Conservation (phyloP, 305 asterid genomes). For the Fraxinus sp. region DNA sequence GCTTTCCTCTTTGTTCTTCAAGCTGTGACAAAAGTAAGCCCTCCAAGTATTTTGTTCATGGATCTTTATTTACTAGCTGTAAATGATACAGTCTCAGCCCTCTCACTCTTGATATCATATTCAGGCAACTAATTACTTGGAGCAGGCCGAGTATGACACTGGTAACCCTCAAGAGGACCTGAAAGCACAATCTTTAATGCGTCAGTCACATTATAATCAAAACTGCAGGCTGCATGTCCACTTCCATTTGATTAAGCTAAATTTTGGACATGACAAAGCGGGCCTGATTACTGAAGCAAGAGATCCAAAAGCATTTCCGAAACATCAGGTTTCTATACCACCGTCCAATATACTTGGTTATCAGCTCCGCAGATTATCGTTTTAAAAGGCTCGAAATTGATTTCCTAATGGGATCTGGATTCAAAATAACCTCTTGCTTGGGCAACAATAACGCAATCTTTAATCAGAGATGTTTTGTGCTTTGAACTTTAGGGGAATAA, state of each 20-base stretch:
- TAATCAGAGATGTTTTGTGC: not conserved
- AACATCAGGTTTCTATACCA: conserved; percentile 61
- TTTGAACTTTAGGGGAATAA: conserved; percentile 1
- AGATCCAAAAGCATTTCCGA: conserved; percentile 80
- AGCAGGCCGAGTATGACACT: conserved; percentile 80
- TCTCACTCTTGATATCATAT: conserved; percentile 18
- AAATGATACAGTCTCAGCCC: not conserved
- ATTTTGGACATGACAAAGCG: conserved; percentile 90
- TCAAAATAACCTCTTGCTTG: not conserved
- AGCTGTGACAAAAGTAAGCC: conserved; percentile 47
- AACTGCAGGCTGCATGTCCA: conserved; percentile 82
- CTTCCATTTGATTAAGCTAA: conserved; percentile 93
- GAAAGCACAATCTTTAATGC: conserved; percentile 73
- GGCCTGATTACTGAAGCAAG: conserved; percentile 75
- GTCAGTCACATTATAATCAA: conserved; percentile 67
- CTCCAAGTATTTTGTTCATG: conserved; percentile 7
- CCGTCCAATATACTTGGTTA: not conserved
- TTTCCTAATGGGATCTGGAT: not conserved
- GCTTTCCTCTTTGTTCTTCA: conserved; percentile 90
- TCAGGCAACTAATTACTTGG: conserved; percentile 84
- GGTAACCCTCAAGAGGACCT: conserved; percentile 73
- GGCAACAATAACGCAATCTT: not conserved
- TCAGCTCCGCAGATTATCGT: not conserved
- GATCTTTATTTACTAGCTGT: not conserved
- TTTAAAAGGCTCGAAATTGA: not conserved